Percentiles rank a stretch among this genome's conserved stretches.
Evolutionary conservation across 352 stramenopile genomes (phyloP).

Genomic region (Phytophthora litchii): DNA sequence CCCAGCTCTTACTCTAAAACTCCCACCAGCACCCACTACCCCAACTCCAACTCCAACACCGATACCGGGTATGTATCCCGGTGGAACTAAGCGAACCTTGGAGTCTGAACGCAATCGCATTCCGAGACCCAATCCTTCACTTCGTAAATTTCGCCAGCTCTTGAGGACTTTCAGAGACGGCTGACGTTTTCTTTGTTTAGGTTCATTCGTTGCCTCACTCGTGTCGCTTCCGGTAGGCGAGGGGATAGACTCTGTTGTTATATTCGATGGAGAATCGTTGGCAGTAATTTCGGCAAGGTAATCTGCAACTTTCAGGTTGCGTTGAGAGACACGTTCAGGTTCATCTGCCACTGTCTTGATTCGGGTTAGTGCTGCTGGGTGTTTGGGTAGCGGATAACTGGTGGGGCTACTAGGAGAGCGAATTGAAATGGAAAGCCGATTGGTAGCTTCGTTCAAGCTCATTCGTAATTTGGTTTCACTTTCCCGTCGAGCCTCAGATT

Average conservation of each 20-base stretch:
- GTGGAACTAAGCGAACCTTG: slow-evolving; percentile 13
- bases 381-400: slow-evolving; percentile 13
- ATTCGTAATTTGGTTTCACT: slow-evolving; percentile 51
- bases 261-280: not conserved
- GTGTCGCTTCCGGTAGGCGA: slow-evolving; percentile 21
- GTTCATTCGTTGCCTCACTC: slow-evolving; percentile 36
- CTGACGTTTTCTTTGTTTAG: slow-evolving; percentile 40
- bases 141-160: slow-evolving; percentile 56
- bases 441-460: slow-evolving; percentile 21
- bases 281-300: slow-evolving; percentile 14
- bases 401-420: not conserved
- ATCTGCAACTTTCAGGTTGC: slow-evolving; percentile 42
- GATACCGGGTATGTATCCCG: slow-evolving; percentile 21
- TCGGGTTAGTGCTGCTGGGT: slow-evolving; percentile 1
- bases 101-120: slow-evolving; percentile 20
- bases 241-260: slow-evolving; percentile 3
- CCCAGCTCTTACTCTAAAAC: slow-evolving; percentile 10
- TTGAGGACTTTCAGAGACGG: slow-evolving; percentile 37
- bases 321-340: slow-evolving; percentile 67
- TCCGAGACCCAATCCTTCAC: slow-evolving; percentile 16
- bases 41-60: slow-evolving; percentile 24
- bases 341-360: slow-evolving; percentile 47
- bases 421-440: slow-evolving; percentile 9
- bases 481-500: slow-evolving; percentile 54
- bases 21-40: slow-evolving; percentile 13